Conservation (phyloP, 2,329 filamentous ascomycete species). For the Trichoderma lentiforme region DNA sequence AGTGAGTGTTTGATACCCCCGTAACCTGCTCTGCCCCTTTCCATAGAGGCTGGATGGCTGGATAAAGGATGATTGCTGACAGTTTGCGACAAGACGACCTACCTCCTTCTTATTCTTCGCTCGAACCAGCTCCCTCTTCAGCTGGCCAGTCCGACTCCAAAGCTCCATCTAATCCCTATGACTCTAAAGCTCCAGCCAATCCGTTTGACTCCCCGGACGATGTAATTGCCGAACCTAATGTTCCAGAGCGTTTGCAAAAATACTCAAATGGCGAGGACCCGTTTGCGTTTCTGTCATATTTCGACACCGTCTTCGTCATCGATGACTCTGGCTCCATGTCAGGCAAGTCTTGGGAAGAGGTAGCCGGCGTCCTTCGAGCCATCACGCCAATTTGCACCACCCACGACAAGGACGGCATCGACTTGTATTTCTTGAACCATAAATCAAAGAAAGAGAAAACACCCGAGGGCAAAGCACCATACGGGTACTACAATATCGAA, state of each 20-base stretch:
- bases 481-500: slow-evolving; percentile 64
- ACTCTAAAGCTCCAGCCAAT: slow-evolving; percentile 16
- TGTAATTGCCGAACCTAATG: not conserved
- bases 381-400: slow-evolving; percentile 80
- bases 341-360: slow-evolving; percentile 73
- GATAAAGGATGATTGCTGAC: not conserved
- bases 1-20: not conserved
- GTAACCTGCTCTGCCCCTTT: not conserved
- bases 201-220: not conserved
- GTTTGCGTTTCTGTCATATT: slow-evolving; percentile 72
- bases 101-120: not conserved
- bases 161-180: not conserved
- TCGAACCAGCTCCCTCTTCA: not conserved
- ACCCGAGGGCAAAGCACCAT: slow-evolving; percentile 37
- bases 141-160: not conserved
- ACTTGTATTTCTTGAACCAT: slow-evolving; percentile 88
- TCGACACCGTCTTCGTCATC: slow-evolving; percentile 87
- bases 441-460: slow-evolving; percentile 38
- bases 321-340: slow-evolving; percentile 91
- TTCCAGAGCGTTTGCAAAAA: slow-evolving; percentile 27
- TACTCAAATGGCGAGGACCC: slow-evolving; percentile 54
- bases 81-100: not conserved
- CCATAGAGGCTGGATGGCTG: not conserved
- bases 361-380: slow-evolving; percentile 62
- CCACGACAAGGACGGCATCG: slow-evolving; percentile 80